Conservation (phyloP, 192 early-diverging fungal species). For the Physocladia obscura region DNA sequence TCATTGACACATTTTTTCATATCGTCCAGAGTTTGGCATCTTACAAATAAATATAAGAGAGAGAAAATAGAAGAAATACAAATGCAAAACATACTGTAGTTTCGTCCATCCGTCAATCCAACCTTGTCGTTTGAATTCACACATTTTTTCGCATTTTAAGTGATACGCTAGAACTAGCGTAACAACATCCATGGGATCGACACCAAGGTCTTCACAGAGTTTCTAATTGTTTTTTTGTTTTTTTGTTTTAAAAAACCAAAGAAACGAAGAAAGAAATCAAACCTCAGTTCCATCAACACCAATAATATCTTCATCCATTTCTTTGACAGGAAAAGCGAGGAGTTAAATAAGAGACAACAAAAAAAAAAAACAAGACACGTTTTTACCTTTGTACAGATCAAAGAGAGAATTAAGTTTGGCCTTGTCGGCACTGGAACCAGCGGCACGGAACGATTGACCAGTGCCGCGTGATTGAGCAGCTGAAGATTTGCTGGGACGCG, state of each 20-base stretch:
- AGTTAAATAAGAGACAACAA: not conserved
- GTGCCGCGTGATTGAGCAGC: too few relatives aligned
- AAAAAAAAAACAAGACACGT: not conserved
- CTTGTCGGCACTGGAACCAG: not conserved
- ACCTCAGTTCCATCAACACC: constrained; percentile 69
- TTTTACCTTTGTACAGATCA: constrained; percentile 72
- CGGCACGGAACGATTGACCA: constrained; percentile 27
- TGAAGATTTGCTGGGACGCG: not conserved
- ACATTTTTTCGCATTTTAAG: constrained; percentile 68
- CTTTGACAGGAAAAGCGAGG: constrained; percentile 27
- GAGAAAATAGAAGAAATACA: constrained; percentile 3
- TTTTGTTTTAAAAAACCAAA: too few relatives aligned
- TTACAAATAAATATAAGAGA: constrained; percentile 4
- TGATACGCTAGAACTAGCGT: constrained; percentile 71
- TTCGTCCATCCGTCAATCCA: constrained; percentile 74
- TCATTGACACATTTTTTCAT: constrained; percentile 54
- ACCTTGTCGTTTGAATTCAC: constrained; percentile 68
- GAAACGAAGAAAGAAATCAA: not conserved
- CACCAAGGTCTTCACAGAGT: constrained; percentile 66
- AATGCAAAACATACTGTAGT: constrained; percentile 41
- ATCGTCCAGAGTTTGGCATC: constrained; percentile 64
- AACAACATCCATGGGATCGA: constrained; percentile 74
- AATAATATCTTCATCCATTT: constrained; percentile 65
- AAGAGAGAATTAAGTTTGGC: constrained; percentile 59
- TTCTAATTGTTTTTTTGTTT: constrained; percentile 13